Evolutionary conservation across 2,329 filamentous ascomycete species (phyloP).

Genomic region (Alternaria infectoria): DNA sequence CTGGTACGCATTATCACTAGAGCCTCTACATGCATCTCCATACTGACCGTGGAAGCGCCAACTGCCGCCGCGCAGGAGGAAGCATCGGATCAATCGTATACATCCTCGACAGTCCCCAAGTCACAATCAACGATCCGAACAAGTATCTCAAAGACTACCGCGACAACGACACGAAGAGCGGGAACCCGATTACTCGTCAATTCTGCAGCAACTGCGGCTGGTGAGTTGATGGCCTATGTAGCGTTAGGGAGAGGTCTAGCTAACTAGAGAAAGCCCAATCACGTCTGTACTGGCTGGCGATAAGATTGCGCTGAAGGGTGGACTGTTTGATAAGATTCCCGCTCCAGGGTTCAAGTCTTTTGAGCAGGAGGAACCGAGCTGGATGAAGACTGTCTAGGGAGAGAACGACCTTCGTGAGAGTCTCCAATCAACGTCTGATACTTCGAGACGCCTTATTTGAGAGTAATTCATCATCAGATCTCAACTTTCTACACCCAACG

Average conservation of each 20-base stretch:
- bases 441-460: too few species aligned
- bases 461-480: too few species aligned
- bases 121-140: conserved; percentile 29
- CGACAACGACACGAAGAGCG: conserved; percentile 36
- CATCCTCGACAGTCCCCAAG: conserved; percentile 23
- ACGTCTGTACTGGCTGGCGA: conserved; percentile 20
- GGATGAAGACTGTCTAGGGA: conserved; percentile 23
- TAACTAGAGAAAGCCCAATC: conserved; percentile 25
- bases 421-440: too few species aligned
- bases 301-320: conserved; percentile 33
- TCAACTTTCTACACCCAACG: too few species aligned
- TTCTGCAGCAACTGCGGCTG: conserved; percentile 43
- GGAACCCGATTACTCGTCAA: conserved; percentile 33
- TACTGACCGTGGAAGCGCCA: conserved; percentile 23
- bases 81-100: conserved; percentile 30
- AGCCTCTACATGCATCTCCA: neutral
- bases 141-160: conserved; percentile 31
- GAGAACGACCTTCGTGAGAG: too few species aligned
- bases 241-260: neutral
- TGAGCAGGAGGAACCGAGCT: conserved; percentile 27
- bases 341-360: conserved; percentile 23
- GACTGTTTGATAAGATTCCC: conserved; percentile 33
- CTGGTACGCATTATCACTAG: conserved; percentile 22
- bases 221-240: conserved; percentile 13
- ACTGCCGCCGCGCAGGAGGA: conserved; percentile 38